Base-by-base conservation (phyloP, 2,329 filamentous ascomycete genomes). In the Fusarium graminum region DNA sequence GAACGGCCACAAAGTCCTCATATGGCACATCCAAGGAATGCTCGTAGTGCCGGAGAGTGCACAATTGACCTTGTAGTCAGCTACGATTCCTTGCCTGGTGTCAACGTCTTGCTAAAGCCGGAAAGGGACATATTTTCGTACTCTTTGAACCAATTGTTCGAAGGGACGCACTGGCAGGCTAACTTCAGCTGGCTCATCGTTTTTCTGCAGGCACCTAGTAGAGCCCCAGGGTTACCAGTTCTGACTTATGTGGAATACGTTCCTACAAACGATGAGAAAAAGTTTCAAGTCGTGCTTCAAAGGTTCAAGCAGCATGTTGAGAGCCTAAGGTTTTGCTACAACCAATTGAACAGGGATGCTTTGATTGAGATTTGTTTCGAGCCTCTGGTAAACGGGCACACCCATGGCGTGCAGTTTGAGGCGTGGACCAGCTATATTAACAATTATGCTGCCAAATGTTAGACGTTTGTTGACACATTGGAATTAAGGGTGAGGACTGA, bases 321-420 rank as follows among this genome's bases (percentile, higher is more conserved):
- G 4, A 6, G 10, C 4, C 10, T 59, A 1, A 39, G 11, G 1
- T 6, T 10, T 28, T 39, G 32, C 4, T 53, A 59, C 34, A 10
- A 25, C 0, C 34, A 36, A 7, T 5, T 38, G 4, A 44, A 43
- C 6, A 29, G 26, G 22, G 22, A 22, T 3, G 40, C 43, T 3
- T 32, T 67, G 32, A 36, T 66, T 2, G 63, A 67, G 14, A 10
- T 66, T 26, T 7, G 11, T 2, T 26, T 66, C 3, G 63, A 67
- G 22, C 29, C 40, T 0, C 5, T 34, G 2, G 14, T 41, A 1
- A 19, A 34, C 7, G 41, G 47, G 0, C 63, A 67, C 9, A 34
- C 40, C 2, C 11, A 39, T 6, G 38, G 47, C 7, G 28, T n/a
- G 5, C 8, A 29, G 14, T 0, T 63, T 7, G 29, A 53, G 1